Conservation (phyloP, 2,329 filamentous ascomycete species). For the Mollisia scopiformis region DNA sequence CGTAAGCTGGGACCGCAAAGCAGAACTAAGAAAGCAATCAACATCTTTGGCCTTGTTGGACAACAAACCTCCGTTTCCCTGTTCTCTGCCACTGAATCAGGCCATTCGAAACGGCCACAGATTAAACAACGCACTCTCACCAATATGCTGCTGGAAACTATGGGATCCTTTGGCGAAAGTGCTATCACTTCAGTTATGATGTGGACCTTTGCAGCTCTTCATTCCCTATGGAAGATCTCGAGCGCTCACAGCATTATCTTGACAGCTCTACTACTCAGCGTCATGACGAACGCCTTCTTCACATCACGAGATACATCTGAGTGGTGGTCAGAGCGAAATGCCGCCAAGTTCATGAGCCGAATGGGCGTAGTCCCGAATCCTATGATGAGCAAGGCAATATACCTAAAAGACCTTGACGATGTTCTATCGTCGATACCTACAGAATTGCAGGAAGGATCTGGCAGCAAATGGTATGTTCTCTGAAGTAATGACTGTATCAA, state of each 20-base stretch:
- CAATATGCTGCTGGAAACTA: slow-evolving; percentile 72
- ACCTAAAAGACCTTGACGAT: slow-evolving; percentile 78
- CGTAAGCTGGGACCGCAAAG: slow-evolving; percentile 73
- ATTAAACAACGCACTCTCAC: slow-evolving; percentile 64
- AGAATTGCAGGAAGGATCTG: slow-evolving; percentile 29
- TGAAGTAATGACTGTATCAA: background rate
- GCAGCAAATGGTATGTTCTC: slow-evolving; percentile 52
- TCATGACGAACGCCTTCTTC: slow-evolving; percentile 73
- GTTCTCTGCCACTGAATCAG: slow-evolving; percentile 53
- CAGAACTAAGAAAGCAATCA: slow-evolving; percentile 76
- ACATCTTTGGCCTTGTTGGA: slow-evolving; percentile 78
- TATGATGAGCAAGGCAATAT: slow-evolving; percentile 84
- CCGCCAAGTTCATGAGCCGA: slow-evolving; percentile 77
- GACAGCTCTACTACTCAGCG: slow-evolving; percentile 67
- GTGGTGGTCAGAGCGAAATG: slow-evolving; percentile 87
- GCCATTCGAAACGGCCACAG: slow-evolving; percentile 53
- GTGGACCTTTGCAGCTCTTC: slow-evolving; percentile 69
- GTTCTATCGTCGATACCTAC: slow-evolving; percentile 41
- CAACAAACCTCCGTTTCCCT: slow-evolving; percentile 66
- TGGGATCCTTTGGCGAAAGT: slow-evolving; percentile 75
- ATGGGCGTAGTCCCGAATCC: slow-evolving; percentile 79
- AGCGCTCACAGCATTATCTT: slow-evolving; percentile 78
- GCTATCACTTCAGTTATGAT: slow-evolving; percentile 77
- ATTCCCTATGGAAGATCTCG: slow-evolving; percentile 67
- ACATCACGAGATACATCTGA: slow-evolving; percentile 72